Percentiles rank a stretch among this genome's conserved stretches.
Evolutionary conservation across 176 grass and related monocot species (phyloP).

Genomic region (Alopecurus myosuroides): DNA sequence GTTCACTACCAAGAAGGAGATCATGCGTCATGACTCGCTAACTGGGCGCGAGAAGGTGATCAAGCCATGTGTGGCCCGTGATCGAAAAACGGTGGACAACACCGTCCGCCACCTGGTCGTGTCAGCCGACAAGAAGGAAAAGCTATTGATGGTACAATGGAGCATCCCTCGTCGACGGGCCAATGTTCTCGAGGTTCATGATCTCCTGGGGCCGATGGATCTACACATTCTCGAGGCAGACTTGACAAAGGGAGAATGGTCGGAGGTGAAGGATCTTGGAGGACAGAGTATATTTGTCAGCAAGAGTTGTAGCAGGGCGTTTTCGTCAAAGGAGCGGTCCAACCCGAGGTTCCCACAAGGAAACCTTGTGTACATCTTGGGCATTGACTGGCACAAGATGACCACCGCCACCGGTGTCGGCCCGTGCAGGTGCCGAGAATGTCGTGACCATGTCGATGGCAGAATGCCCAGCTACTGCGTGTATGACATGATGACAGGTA

Average conservation of each 20-base stretch:
- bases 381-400: background rate
- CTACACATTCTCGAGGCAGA: background rate
- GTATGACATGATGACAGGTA: too few species aligned
- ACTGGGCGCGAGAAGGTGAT: background rate
- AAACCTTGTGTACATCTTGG: too few species aligned
- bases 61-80: background rate
- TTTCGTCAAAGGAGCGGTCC: too few species aligned
- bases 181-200: background rate
- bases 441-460: too few species aligned
- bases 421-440: too few species aligned
- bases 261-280: background rate
- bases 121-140: background rate
- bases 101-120: background rate
- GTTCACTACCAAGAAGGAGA: too few species aligned
- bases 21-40: background rate
- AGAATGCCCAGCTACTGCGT: too few species aligned
- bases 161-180: background rate
- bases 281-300: background rate
- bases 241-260: background rate
- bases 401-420: background rate
- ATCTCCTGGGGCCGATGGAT: background rate
- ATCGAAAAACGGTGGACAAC: too few species aligned
- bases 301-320: too few species aligned
- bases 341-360: too few species aligned
- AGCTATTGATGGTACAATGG: background rate